Base-by-base conservation (phyloP, 129 eudicot genomes). In the Flaveria brownii region DNA sequence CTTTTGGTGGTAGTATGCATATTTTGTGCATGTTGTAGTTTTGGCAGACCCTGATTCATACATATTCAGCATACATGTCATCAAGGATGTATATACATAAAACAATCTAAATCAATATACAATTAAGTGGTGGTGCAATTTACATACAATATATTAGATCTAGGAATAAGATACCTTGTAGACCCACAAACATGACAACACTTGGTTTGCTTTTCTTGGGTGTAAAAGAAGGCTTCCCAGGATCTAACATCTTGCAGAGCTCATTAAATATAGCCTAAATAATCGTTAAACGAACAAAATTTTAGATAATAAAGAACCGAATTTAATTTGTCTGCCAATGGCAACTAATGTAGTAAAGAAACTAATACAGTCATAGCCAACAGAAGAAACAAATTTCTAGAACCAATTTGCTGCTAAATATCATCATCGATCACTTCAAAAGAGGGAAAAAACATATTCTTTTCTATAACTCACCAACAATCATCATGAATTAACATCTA, bases 131-230 rank as follows among this genome's bases (percentile, higher is more conserved):
- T 33, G 45, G 12, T 52, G 41, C 17, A 8, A 41, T 9, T 25
- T 68, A 70, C 4, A 51, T 12, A 76, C 42, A 68, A 2, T 10
- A 2, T 10, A 68, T 17, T 45, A 23, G 28, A 43, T 28, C 42
- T 2, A 64, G 55, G 72, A 74, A 64, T 9, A 49, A n/a, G 20
- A 33, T 91, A 95, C 99, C 99, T 95, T 95, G 99, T 79, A 95
- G 85, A 84, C 99, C 99, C 49, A 95, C 99, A 85, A 95, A 95
- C 99, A 95, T 95, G 43, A 95, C 90, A 73, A 91, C 88, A 69
- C 97, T 87, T 8, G 92, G 47, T 85, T 95, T 91, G 75, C 94
- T 93, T 70, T 95, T 95, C 82, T 91, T 95, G 6, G 92, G 97
- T 47, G 90, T 85, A 78, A 89, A 95, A 15, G 96, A 71, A 52